Evolutionary conservation across 768 basidiomycete species (phyloP).

Genomic region (Pluteus cervinus): DNA sequence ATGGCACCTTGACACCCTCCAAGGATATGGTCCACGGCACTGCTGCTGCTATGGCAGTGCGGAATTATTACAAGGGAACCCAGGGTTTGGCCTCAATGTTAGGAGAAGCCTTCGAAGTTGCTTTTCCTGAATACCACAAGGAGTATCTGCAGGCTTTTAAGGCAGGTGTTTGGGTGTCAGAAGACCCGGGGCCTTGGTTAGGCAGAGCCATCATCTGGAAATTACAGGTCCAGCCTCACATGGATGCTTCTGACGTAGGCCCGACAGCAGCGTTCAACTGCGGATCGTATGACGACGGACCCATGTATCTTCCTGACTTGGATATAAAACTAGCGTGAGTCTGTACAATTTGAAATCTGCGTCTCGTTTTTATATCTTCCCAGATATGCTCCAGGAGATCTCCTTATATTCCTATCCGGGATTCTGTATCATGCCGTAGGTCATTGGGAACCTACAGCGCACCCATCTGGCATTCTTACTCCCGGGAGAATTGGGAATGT

Average conservation of each 20-base stretch:
- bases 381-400: too few species aligned
- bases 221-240: constrained; percentile 5
- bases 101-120: background rate
- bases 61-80: background rate
- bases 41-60: too few species aligned
- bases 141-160: constrained; percentile 5
- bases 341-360: too few species aligned
- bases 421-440: too few species aligned
- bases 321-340: constrained; percentile 2
- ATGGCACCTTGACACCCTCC: too few species aligned
- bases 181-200: constrained; percentile 9
- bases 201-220: constrained; percentile 6
- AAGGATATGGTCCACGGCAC: too few species aligned
- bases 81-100: background rate
- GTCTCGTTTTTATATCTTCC: too few species aligned
- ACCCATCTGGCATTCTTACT: too few species aligned
- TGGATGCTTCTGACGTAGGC: constrained; percentile 4
- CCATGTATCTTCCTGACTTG: constrained; percentile 1
- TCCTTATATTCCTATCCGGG: too few species aligned
- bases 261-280: constrained; percentile 6
- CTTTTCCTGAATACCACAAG: constrained; percentile 3
- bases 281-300: constrained; percentile 1
- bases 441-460: too few species aligned
- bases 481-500: too few species aligned
- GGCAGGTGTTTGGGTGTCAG: constrained; percentile 6